A percentile compares a stretch with the other conserved stretches of the same genome.
phyloP scores from a whole-genome alignment of 2,329 filamentous ascomycete species.

The Ceratocystis harringtonii region DNA sequence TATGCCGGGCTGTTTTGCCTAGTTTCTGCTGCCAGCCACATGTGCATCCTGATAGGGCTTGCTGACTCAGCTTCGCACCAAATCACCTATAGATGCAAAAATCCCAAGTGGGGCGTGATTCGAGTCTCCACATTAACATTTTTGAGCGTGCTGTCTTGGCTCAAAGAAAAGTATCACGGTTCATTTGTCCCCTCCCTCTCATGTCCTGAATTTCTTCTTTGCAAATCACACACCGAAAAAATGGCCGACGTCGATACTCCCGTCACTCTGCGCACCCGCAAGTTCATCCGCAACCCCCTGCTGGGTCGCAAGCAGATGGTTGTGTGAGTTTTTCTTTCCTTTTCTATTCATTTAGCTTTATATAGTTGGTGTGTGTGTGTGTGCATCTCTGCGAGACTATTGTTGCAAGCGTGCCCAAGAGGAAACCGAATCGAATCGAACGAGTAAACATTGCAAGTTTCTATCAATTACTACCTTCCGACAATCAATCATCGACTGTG shows the following conservation, averaged over 20 bases:
- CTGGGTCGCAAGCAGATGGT: constrained; percentile 99
- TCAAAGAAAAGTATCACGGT: constrained; percentile 9
- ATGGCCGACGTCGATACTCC: constrained; percentile 75
- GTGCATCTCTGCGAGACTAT: background rate
- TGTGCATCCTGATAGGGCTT: background rate
- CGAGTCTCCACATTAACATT: constrained; percentile 3
- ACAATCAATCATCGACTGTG: background rate
- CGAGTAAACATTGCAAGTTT: background rate
- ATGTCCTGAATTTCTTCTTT: constrained; percentile 8
- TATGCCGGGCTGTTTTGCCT: too few species aligned
- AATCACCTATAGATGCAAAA: background rate
- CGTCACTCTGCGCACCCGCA: constrained; percentile 90
- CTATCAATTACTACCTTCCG: background rate
- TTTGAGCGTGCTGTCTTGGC: constrained; percentile 3
- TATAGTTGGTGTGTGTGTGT: background rate
- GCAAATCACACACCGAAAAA: constrained; percentile 37
- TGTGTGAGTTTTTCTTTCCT: constrained; percentile 55
- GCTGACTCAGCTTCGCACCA: constrained; percentile 5
- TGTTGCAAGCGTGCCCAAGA: background rate
- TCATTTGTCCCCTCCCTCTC: constrained; percentile 6
- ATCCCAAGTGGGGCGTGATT: background rate
- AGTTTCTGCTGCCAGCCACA: background rate
- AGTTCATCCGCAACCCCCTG: constrained; percentile 99
- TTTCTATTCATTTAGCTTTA: background rate
- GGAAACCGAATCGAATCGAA: background rate